phyloP scores from a whole-genome alignment of 2,329 filamentous ascomycete genomes.

The Arthrobotrys sinensis region DNA sequence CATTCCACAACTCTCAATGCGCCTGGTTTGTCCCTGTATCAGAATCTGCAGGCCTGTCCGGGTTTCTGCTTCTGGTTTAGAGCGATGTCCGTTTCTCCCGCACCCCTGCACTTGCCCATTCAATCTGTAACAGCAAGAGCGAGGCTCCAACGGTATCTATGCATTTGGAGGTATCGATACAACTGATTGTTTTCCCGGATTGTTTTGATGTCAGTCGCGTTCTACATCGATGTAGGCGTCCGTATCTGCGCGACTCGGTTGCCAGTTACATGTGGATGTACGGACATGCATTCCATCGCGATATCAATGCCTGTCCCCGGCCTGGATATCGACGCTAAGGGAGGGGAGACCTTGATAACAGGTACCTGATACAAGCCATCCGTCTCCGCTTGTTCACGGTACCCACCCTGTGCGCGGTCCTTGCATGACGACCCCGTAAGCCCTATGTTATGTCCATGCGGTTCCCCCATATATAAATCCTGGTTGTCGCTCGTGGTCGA shows the following conservation, averaged over 20 bases:
- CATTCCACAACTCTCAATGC: slow-evolving; percentile 32
- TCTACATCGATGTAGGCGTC: background rate
- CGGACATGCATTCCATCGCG: slow-evolving; percentile 31
- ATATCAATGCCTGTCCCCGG: slow-evolving; percentile 11
- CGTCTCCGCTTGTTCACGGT: slow-evolving; percentile 33
- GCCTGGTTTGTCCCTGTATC: slow-evolving; percentile 59
- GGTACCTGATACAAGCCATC: slow-evolving; percentile 56
- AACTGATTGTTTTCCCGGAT: slow-evolving; percentile 17
- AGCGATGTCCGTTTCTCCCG: slow-evolving; percentile 37
- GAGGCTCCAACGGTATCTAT: slow-evolving; percentile 33
- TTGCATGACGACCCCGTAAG: slow-evolving; percentile 34
- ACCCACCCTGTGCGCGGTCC: slow-evolving; percentile 29
- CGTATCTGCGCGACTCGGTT: slow-evolving; percentile 35
- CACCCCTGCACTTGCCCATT: slow-evolving; percentile 50
- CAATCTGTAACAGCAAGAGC: slow-evolving; percentile 56
- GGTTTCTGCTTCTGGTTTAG: slow-evolving; percentile 53
- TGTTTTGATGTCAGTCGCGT: slow-evolving; percentile 51
- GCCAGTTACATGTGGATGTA: slow-evolving; percentile 23
- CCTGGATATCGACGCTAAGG: slow-evolving; percentile 31
- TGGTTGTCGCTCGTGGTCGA: slow-evolving; percentile 41
- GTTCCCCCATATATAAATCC: slow-evolving; percentile 35
- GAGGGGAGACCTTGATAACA: slow-evolving; percentile 35
- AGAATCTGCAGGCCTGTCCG: slow-evolving; percentile 54
- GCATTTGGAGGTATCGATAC: slow-evolving; percentile 13
- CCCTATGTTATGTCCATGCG: slow-evolving; percentile 7